Percentiles rank a stretch among this genome's conserved stretches.
phyloP scores from a whole-genome alignment of 2,329 filamentous ascomycete species.

The Rhinocladiella similis region DNA sequence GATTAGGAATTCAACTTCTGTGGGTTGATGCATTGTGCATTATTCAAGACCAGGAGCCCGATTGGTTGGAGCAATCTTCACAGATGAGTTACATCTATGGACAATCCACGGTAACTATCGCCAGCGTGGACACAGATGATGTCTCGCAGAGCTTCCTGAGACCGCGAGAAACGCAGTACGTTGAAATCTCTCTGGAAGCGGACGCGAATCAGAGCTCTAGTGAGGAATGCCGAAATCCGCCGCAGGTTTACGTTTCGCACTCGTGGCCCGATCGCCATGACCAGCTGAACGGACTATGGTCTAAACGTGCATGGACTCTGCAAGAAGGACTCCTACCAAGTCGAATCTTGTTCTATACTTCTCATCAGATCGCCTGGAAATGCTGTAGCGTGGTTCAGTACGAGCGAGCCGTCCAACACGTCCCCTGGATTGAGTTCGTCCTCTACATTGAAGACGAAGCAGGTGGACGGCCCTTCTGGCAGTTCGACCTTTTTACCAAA shows the following conservation, averaged over 20 bases:
- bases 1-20: neutral
- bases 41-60: constrained; percentile 2
- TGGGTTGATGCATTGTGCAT: constrained; percentile 2
- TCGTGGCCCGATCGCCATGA: neutral
- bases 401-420: neutral
- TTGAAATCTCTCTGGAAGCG: neutral
- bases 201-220: neutral
- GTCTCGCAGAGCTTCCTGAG: constrained; percentile 1
- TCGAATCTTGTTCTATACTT: neutral
- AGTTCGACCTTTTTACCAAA: neutral
- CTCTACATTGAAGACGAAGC: neutral
- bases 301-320: neutral
- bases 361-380: neutral
- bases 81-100: constrained; percentile 5
- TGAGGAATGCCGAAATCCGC: neutral
- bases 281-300: neutral
- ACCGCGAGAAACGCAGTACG: neutral
- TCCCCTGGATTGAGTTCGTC: neutral
- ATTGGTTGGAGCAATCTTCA: constrained; percentile 6
- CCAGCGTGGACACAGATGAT: constrained; percentile 3
- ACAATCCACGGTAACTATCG: constrained; percentile 2
- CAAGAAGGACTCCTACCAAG: neutral
- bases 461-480: neutral
- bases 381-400: neutral
- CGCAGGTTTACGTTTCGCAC: constrained; percentile 1